A percentile compares a stretch with the other conserved stretches of the same genome.
phyloP scores from a whole-genome alignment of 2,329 filamentous ascomycete species.

The Fusarium veterinarium region DNA sequence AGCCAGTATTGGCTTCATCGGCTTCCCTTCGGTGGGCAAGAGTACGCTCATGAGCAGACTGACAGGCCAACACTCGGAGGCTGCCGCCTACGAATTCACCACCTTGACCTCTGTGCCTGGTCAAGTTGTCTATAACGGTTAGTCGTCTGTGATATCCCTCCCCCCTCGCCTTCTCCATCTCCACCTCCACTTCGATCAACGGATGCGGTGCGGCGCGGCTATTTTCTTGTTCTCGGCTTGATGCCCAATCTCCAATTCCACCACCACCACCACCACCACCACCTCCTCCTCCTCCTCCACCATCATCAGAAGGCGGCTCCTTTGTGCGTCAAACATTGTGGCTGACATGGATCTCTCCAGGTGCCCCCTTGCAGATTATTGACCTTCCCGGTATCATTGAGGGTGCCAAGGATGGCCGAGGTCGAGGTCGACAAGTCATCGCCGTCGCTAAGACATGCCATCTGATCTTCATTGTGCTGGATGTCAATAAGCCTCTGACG shows the following conservation, averaged over 20 bases:
- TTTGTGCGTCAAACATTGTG: constrained; percentile 20
- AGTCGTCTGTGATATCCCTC: constrained; percentile 30
- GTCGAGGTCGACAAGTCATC: constrained; percentile 97
- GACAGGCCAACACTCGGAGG: constrained; percentile 97
- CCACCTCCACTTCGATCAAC: constrained; percentile 12
- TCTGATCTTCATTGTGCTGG: constrained; percentile 97
- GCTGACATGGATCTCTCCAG: constrained; percentile 48
- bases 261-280: neutral
- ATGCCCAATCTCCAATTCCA: constrained; percentile 28
- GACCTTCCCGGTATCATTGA: constrained; percentile 99
- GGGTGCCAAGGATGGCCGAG: constrained; percentile 97
- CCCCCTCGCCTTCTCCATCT: neutral
- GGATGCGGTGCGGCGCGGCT: constrained; percentile 3
- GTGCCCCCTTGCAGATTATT: constrained; percentile 97
- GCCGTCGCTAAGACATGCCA: constrained; percentile 99
- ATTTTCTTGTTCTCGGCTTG: constrained; percentile 17
- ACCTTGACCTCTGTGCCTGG: constrained; percentile 97
- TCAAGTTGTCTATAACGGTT: constrained; percentile 92
- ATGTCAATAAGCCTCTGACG: constrained; percentile 97
- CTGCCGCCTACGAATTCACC: constrained; percentile 97
- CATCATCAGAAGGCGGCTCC: constrained; percentile 5
- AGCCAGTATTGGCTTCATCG: constrained; percentile 96
- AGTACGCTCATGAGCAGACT: constrained; percentile 96
- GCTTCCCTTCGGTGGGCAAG: constrained; percentile 98
- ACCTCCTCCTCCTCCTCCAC: neutral